Evolutionary conservation across 108 stramenopile genomes (phyloP).

Genomic region (Fragilariopsis cylindrus): DNA sequence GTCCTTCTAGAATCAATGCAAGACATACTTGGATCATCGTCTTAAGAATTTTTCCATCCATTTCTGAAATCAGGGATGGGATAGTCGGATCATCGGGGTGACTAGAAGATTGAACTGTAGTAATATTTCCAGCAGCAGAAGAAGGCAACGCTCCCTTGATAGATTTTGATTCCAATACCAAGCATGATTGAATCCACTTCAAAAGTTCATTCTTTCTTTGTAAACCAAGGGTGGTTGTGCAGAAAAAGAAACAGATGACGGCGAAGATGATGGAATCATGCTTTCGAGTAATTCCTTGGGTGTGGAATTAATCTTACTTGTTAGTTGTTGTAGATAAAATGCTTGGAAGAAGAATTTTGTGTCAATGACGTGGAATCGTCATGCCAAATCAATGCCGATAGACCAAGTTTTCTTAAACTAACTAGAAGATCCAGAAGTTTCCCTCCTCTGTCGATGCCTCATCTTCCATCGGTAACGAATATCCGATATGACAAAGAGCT

Average conservation of each 20-base stretch:
- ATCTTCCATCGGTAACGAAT: neutral
- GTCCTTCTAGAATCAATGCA: conserved; percentile 56
- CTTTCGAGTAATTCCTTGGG: conserved; percentile 48
- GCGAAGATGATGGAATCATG: neutral
- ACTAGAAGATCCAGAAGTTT: conserved; percentile 66
- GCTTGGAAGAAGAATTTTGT: conserved; percentile 11
- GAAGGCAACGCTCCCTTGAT: conserved; percentile 1
- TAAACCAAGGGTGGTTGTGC: conserved; percentile 28
- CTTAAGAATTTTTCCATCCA: conserved; percentile 31
- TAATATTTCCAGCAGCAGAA: conserved; percentile 21
- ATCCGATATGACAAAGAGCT: conserved; percentile 6
- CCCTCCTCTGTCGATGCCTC: conserved; percentile 40
- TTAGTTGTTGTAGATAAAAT: conserved; percentile 27
- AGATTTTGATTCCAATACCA: conserved; percentile 23
- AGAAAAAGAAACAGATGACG: neutral
- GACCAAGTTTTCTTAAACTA: conserved; percentile 45
- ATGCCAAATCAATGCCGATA: conserved; percentile 54
- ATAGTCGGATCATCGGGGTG: conserved; percentile 15
- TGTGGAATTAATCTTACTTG: conserved; percentile 26
- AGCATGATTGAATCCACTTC: conserved; percentile 62
- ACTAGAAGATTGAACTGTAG: neutral
- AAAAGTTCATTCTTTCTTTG: conserved; percentile 50
- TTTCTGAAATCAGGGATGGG: conserved; percentile 25
- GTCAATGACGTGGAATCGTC: conserved; percentile 38
- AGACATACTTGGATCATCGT: conserved; percentile 55